These are phyloP conservation scores for Ceriops decandra DNA, from an alignment of 345 rosid genomes.

Conservation along the genomic window DNA sequence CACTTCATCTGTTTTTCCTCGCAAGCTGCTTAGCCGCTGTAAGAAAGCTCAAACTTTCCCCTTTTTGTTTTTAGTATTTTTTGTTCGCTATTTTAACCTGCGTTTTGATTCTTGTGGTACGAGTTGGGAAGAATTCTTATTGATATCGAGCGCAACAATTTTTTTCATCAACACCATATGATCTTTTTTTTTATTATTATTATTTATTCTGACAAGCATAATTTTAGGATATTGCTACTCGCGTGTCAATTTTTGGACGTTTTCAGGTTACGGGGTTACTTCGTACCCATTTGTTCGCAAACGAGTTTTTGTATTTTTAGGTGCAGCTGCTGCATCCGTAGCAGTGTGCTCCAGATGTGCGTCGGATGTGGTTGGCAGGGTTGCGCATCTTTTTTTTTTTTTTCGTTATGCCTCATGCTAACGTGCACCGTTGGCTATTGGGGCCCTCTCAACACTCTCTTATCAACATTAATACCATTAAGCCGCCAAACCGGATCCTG, in stretches of 20 bases:
- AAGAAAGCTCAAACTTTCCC: neutral
- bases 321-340: neutral
- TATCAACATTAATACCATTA: neutral
- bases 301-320: neutral
- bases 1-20: constrained; percentile 29
- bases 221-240: neutral
- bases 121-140: too few species aligned
- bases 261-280: neutral
- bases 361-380: constrained; percentile 40
- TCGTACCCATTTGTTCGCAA: constrained; percentile 22
- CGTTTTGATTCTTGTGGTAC: too few species aligned
- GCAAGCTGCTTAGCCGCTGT: constrained; percentile 42
- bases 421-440: constrained; percentile 30
- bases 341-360: constrained; percentile 10
- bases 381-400: constrained; percentile 28
- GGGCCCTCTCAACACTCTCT: neutral
- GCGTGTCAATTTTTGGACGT: neutral
- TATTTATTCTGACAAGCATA: too few species aligned
- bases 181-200: too few species aligned
- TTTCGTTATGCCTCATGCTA: constrained; percentile 17
- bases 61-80: neutral
- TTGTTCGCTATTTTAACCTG: neutral
- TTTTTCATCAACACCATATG: too few species aligned
- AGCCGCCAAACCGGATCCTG: too few species aligned
- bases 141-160: too few species aligned